Evolutionary conservation across 2,329 filamentous ascomycete species (phyloP), one percentile per base, ranked within the genome.

Genomic region (Lecanicillium sp.): DNA sequence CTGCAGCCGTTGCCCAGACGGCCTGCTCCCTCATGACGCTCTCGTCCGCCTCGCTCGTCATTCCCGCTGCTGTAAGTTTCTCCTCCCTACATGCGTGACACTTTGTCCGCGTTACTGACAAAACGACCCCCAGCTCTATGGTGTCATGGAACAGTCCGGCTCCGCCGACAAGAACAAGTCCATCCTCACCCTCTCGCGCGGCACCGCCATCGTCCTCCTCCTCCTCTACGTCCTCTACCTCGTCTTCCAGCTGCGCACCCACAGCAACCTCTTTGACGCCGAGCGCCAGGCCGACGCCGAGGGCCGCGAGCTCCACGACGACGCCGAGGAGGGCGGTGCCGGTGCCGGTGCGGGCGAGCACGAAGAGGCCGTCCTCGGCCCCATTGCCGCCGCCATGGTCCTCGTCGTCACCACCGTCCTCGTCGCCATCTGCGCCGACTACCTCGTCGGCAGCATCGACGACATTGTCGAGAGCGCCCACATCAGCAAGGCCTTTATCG

Each of bases 401-500:
- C 68, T 89, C n/a, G 60, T 89, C 15, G 58, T 81, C 14, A 72
- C 81, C 14, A 90, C 85, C 0, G 37, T 89, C 12, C 57, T 83
- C 3, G 84, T 90, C 19, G 74, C 84, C 14, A 57, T 86, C 40
- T 87, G 84, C 52, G 84, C 84, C 47, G 84, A 88, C 44, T 86
- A 84, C 51, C 71, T 89, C 6, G 84, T 89, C 25, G 80, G 77
- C 50, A 85, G 79, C 52, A 88, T 88, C 51, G 82, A 87, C 47
- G 68, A 71, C 19, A 73, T 89, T 33, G 84, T 87, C 17, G 70
- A 77, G 48, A 77, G 69, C 31, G 77, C 79, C 3, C 72, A 79
- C 44, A 84, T 89, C 56, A 87, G 80, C 66, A 84, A 84, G 61
- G 86, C 80, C 2, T 89, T 89, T 49, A 87, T 89, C 49, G 84